Evolutionary conservation across 352 stramenopile genomes (phyloP), one percentile per base, ranked within the genome.

Genomic region (Pythium coloratum): DNA sequence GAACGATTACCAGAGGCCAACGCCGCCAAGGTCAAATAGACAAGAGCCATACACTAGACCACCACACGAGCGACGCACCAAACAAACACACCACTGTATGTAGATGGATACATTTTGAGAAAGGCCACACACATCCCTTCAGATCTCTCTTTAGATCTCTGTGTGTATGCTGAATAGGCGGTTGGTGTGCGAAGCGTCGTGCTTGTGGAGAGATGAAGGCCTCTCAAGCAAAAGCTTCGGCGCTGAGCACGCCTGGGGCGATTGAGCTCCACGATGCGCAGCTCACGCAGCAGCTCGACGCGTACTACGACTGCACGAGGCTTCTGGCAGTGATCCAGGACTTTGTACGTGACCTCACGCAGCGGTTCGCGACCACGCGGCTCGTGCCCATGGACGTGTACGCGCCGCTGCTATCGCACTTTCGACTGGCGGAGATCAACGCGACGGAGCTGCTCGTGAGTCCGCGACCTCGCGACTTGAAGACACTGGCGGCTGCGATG

Each of bases 1-100:
- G 98, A 99, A 78, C 85, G 98, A 44, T 98, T 99, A 90, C 97
- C 97, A 12, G 98, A 99, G 83, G 97, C 97, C 30, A 96, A 96
- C 64, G 88, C 88, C 16, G 86, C 86, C 71, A 93, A 94, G 68
- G 82, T 96, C 76, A 94, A 96, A 73, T 94, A 92, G 73, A 55
- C 12, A 49, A 49, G 14, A 10, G 7, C 42, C 42, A 8, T 49
- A 49, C 9, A 49, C 16, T 42, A 42, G 18, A 20, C 42, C 4
- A 49, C 40, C 9, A 26, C 42, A 6, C 14, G 42, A 49, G 3
- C 42, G 5, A 18, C 42, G 10, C 9, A 5, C 1, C 42, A 8
- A 49, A 6, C 14, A 49, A 49, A 20, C 6, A 49, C 13, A 49
- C 14, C 42, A 49, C 18, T 49, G 42, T 49, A 49, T 49, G 42